These are phyloP conservation scores for Margaritispora aquatica DNA, from an alignment of 495 filamentous ascomycete species.

Conservation along the genomic window DNA sequence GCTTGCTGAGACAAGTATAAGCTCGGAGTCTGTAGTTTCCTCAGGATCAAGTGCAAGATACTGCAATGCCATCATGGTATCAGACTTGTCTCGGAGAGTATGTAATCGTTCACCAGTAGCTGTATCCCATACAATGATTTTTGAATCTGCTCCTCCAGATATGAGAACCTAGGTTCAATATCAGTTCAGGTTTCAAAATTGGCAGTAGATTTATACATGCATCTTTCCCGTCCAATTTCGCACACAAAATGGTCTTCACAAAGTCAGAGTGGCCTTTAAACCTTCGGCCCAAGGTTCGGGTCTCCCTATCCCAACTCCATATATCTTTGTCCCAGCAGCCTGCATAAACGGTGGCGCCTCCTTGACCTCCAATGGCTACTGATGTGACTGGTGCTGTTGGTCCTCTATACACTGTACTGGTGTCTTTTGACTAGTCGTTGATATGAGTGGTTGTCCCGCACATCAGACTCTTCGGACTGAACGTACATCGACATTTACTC, in stretches of 20 bases:
- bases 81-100: constrained; percentile 55
- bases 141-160: constrained; percentile 80
- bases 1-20: constrained; percentile 67
- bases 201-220: constrained; percentile 22
- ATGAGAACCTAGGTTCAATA: constrained; percentile 44
- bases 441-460: background rate
- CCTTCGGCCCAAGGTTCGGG: constrained; percentile 28
- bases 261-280: constrained; percentile 87
- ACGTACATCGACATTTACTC: constrained; percentile 72
- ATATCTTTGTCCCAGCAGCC: constrained; percentile 91
- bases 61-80: constrained; percentile 72
- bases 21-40: constrained; percentile 36
- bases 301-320: constrained; percentile 70
- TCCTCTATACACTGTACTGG: constrained; percentile 53
- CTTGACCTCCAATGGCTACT: constrained; percentile 57
- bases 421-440: constrained; percentile 15
- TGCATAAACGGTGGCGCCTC: constrained; percentile 61
- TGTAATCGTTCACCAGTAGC: constrained; percentile 59
- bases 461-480: constrained; percentile 21
- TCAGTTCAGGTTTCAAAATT: background rate
- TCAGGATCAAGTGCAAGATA: constrained; percentile 67
- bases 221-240: constrained; percentile 49
- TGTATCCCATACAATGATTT: constrained; percentile 78
- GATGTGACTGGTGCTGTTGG: constrained; percentile 75
- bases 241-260: constrained; percentile 66